These are phyloP conservation scores for Aphanomyces invadans DNA, from an alignment of 352 stramenopile genomes.

Conservation along the genomic window DNA sequence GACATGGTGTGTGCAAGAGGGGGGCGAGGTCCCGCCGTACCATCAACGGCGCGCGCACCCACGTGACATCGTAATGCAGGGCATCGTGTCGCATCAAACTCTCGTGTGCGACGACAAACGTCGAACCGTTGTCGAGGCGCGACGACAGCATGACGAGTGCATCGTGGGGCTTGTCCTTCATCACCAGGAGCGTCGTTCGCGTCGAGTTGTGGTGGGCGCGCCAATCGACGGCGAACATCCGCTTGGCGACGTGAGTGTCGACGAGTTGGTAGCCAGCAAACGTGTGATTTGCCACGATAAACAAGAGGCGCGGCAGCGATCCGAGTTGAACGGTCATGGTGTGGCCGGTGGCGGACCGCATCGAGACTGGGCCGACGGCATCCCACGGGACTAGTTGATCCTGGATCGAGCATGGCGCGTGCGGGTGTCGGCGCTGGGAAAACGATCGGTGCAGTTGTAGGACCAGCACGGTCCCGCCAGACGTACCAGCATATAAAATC, in stretches of 20 bases:
- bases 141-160: background rate
- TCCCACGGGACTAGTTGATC: background rate
- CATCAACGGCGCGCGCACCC: conserved; percentile 12
- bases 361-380: no score
- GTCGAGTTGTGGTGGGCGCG: background rate
- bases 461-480: background rate
- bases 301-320: background rate
- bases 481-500: conserved; percentile 13
- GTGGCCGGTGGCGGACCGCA: background rate
- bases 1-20: background rate
- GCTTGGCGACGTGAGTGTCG: background rate
- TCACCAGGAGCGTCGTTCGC: background rate
- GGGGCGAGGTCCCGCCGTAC: background rate
- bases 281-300: background rate
- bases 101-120: background rate
- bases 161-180: background rate
- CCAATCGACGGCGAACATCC: background rate
- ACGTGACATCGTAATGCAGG: conserved; percentile 1
- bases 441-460: conserved; percentile 7
- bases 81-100: background rate
- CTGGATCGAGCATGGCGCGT: background rate
- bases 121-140: background rate
- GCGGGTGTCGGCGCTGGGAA: background rate
- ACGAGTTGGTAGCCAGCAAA: conserved; percentile 3
- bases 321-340: background rate